phyloP scores from a whole-genome alignment of 495 filamentous ascomycete species.

The Articulospora tetracladia region DNA sequence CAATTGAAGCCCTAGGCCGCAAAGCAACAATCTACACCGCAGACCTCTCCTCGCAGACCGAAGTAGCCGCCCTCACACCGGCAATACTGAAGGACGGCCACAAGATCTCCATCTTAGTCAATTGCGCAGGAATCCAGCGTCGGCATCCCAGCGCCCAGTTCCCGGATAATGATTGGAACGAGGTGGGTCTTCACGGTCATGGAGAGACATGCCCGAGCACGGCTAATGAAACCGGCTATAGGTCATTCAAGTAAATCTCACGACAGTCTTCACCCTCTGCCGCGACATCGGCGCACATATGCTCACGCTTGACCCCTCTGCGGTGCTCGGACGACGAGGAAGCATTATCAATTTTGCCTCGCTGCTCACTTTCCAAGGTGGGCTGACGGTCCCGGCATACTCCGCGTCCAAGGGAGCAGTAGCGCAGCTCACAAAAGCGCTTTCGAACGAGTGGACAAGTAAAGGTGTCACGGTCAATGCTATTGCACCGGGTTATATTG shows the following conservation, averaged over 20 bases:
- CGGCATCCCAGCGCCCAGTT: constrained; percentile 75
- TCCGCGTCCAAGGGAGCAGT: constrained; percentile 87
- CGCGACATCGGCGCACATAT: constrained; percentile 86
- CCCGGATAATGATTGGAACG: constrained; percentile 78
- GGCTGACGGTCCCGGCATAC: constrained; percentile 87
- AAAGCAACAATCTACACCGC: constrained; percentile 64
- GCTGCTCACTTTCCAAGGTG: constrained; percentile 86
- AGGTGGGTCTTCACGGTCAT: no score
- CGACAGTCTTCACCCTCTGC: constrained; percentile 74
- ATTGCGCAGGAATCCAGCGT: constrained; percentile 82
- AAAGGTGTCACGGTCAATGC: constrained; percentile 79
- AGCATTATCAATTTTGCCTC: constrained; percentile 84
- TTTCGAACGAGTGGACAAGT: constrained; percentile 82
- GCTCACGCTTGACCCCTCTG: constrained; percentile 52
- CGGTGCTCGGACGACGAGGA: constrained; percentile 56
- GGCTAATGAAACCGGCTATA: constrained; percentile 22
- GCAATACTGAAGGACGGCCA: constrained; percentile 54
- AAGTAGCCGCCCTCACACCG: constrained; percentile 60
- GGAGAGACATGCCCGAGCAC: not conserved
- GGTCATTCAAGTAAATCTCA: constrained; percentile 84
- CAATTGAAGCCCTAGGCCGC: constrained; percentile 61
- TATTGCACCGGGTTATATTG: constrained; percentile 78
- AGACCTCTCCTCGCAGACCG: constrained; percentile 61
- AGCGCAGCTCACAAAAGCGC: constrained; percentile 79
- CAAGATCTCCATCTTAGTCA: constrained; percentile 68